Evolutionary conservation across 108 stramenopile species (phyloP).

Genomic region (Nitzschia sp.): DNA sequence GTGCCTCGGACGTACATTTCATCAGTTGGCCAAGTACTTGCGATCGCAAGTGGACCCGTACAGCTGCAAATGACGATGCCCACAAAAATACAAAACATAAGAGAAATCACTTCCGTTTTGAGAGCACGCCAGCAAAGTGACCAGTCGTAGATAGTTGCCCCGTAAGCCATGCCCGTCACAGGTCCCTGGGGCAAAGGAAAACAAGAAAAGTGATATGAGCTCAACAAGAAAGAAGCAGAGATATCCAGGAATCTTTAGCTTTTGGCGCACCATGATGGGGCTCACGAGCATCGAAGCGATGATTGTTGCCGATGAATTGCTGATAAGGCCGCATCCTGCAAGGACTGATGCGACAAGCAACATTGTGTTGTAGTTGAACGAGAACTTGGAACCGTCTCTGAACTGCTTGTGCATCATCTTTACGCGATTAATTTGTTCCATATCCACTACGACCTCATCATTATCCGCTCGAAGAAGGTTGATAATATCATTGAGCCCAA

Average conservation of each 20-base stretch:
- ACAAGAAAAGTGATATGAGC: not conserved
- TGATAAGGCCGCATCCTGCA: conserved; percentile 65
- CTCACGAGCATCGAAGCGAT: conserved; percentile 88
- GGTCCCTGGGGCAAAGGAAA: conserved; percentile 56
- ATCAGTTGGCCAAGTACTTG: conserved; percentile 67
- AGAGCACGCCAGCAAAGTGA: conserved; percentile 46
- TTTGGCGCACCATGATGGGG: not conserved
- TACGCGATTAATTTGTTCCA: conserved; percentile 46
- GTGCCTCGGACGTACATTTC: conserved; percentile 69
- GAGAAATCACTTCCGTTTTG: conserved; percentile 55
- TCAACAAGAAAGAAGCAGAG: not conserved
- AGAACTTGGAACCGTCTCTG: conserved; percentile 16
- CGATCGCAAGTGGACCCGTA: conserved; percentile 30
- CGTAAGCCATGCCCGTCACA: conserved; percentile 60
- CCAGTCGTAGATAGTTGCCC: conserved; percentile 60
- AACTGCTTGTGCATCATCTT: conserved; percentile 37
- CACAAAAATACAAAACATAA: conserved; percentile 61
- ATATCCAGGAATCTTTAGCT: too few relatives aligned
- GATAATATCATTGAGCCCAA: not conserved
- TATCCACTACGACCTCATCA: not conserved
- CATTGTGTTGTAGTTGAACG: conserved; percentile 46
- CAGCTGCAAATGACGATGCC: conserved; percentile 49
- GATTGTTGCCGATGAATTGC: conserved; percentile 68
- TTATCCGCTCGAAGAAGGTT: not conserved
- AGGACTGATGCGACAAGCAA: conserved; percentile 67